These are phyloP conservation scores for Enteropsectra breve DNA, from an alignment of 371 early-diverging fungal species.

Conservation along the genomic window DNA sequence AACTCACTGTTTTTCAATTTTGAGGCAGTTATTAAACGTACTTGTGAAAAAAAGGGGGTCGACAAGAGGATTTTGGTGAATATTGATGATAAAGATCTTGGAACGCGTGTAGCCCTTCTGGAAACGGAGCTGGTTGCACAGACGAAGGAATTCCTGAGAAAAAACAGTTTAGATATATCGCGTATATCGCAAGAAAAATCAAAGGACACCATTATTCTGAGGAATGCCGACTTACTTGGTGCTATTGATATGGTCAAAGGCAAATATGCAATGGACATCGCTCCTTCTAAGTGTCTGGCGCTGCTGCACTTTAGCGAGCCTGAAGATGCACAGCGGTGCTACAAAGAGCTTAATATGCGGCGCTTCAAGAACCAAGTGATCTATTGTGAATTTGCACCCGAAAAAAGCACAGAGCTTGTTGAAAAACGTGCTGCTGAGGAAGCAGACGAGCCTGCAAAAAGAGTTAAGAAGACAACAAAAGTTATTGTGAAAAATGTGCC, in stretches of 20 bases:
- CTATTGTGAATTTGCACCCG: conserved; percentile 58
- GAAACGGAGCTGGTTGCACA: conserved; percentile 58
- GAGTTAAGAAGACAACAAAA: conserved; percentile 66
- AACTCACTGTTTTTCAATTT: conserved; percentile 60
- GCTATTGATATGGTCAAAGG: conserved; percentile 19
- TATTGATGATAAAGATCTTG: conserved; percentile 53
- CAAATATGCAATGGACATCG: conserved; percentile 33
- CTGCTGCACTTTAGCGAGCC: conserved; percentile 54
- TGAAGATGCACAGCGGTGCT: conserved; percentile 45
- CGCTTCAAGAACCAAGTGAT: conserved; percentile 53
- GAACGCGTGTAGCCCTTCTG: conserved; percentile 50
- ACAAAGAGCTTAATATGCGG: conserved; percentile 52
- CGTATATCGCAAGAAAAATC: conserved; percentile 6
- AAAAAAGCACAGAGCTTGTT: conserved; percentile 38
- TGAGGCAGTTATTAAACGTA: conserved; percentile 53
- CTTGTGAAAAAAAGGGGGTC: conserved; percentile 44
- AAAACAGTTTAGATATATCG: conserved; percentile 46
- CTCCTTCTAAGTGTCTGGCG: conserved; percentile 57
- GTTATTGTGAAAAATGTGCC: conserved; percentile 88
- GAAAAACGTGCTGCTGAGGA: not conserved
- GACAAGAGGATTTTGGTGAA: conserved; percentile 47
- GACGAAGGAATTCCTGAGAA: conserved; percentile 54
- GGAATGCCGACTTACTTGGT: conserved; percentile 42
- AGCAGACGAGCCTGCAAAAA: not conserved
- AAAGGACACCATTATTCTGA: conserved; percentile 43